Conservation (phyloP, 1,139 yeast genomes). For the Suhomyces choctaworum region DNA sequence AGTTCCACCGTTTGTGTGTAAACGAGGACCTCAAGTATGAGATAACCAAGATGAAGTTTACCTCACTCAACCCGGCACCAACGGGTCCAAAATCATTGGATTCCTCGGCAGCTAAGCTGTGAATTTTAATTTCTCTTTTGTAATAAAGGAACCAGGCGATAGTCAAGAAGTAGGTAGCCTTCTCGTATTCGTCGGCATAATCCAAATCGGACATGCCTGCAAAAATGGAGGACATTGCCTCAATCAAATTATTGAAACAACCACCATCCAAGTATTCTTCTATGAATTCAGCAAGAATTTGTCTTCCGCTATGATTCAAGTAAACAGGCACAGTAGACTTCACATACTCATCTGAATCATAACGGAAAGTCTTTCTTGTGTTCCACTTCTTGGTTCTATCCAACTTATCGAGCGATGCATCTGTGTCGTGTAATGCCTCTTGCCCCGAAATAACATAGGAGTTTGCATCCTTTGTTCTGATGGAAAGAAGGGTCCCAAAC, state of each 20-base stretch:
- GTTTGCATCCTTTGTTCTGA: conserved; percentile 58
- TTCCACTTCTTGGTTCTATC: conserved; percentile 73
- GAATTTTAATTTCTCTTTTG: conserved; percentile 27
- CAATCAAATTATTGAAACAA: conserved; percentile 69
- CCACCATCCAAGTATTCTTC: conserved; percentile 64
- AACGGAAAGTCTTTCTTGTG: conserved; percentile 41
- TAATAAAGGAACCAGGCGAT: conserved; percentile 67
- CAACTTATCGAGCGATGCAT: conserved; percentile 47
- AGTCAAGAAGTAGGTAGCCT: conserved; percentile 55
- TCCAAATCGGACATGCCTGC: conserved; percentile 42
- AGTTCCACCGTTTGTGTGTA: conserved; percentile 52
- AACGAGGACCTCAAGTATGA: conserved; percentile 55
- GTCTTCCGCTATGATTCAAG: conserved; percentile 14
- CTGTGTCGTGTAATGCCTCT: conserved; percentile 54
- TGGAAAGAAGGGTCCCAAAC: conserved; percentile 82
- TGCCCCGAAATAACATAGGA: conserved; percentile 76
- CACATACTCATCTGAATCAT: conserved; percentile 46
- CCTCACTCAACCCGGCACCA: conserved; percentile 66
- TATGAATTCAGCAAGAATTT: conserved; percentile 48
- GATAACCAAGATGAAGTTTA: conserved; percentile 60
- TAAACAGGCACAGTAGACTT: conserved; percentile 17
- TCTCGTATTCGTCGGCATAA: conserved; percentile 37
- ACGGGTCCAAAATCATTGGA: conserved; percentile 57
- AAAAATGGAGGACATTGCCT: conserved; percentile 48
- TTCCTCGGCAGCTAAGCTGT: conserved; percentile 20